Conservation (phyloP, 352 stramenopile genomes). For the Phytophthora pseudosyringae region DNA sequence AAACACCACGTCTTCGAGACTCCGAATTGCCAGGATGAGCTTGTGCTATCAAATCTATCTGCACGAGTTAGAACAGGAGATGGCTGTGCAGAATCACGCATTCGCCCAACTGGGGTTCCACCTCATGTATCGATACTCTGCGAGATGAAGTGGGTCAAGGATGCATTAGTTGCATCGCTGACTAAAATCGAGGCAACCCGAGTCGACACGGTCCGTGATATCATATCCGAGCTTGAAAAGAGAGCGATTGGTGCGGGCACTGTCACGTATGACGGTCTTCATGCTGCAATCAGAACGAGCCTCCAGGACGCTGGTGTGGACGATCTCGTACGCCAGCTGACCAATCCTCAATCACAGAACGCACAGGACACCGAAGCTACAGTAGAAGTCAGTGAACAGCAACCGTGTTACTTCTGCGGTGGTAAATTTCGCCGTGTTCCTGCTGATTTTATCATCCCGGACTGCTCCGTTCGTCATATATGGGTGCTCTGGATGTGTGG, state of each 20-base stretch:
- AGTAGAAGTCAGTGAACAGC: too few species aligned
- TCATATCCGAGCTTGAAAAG: conserved; percentile 12
- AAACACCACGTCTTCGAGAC: too few species aligned
- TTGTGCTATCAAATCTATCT: not conserved
- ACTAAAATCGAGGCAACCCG: not conserved
- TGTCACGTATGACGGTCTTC: conserved; percentile 4
- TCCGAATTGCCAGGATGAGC: not conserved
- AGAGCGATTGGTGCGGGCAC: too few species aligned
- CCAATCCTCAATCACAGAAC: too few species aligned
- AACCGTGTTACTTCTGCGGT: not conserved
- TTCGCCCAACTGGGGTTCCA: not conserved
- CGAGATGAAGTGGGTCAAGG: not conserved
- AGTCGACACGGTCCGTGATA: conserved; percentile 1
- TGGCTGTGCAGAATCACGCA: not conserved
- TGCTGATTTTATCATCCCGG: conserved; percentile 11
- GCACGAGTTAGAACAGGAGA: not conserved
- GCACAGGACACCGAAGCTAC: too few species aligned
- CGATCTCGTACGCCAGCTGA: too few species aligned
- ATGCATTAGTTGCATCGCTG: not conserved
- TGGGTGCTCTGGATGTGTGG: conserved; percentile 17
- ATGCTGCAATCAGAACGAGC: too few species aligned
- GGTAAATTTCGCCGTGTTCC: conserved; percentile 7
- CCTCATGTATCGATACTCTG: not conserved
- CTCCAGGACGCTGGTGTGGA: too few species aligned
- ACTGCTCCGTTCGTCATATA: conserved; percentile 6